Evolutionary conservation across 352 stramenopile species (phyloP).

Genomic region (Aphanomyces invadans): DNA sequence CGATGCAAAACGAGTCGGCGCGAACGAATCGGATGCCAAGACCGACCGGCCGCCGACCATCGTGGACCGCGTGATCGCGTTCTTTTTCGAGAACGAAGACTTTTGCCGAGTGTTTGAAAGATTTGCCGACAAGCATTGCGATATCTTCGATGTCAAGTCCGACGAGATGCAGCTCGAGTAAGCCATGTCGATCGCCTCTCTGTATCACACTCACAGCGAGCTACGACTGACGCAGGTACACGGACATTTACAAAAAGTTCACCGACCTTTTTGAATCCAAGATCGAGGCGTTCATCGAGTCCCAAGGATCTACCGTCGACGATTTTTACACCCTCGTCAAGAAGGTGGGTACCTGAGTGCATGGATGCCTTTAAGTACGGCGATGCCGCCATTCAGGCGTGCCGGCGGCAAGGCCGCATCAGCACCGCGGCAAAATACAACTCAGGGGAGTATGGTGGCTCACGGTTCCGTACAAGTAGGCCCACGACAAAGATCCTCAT

Average conservation of each 20-base stretch:
- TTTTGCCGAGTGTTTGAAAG: constrained; percentile 63
- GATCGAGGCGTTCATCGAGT: constrained; percentile 63
- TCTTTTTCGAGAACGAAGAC: constrained; percentile 74
- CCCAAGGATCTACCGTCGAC: constrained; percentile 46
- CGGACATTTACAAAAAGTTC: constrained; percentile 74
- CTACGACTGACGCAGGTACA: constrained; percentile 49
- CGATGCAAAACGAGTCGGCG: not conserved
- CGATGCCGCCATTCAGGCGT: not conserved
- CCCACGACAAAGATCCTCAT: constrained; percentile 49
- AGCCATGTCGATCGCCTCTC: not conserved
- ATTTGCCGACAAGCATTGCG: constrained; percentile 56
- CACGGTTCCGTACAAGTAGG: constrained; percentile 3
- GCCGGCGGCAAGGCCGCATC: too few species aligned
- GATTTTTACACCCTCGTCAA: constrained; percentile 63
- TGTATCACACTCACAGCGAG: too few species aligned
- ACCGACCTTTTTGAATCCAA: constrained; percentile 64
- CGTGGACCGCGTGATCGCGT: constrained; percentile 57
- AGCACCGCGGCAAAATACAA: not conserved
- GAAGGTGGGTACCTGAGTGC: not conserved
- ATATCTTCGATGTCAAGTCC: constrained; percentile 51
- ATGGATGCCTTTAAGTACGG: not conserved
- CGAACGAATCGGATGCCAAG: constrained; percentile 29
- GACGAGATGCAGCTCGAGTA: constrained; percentile 77
- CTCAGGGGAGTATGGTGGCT: not conserved
- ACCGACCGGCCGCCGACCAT: constrained; percentile 24